Conservation (phyloP, 129 eudicot species). For the Apium graveolens region DNA sequence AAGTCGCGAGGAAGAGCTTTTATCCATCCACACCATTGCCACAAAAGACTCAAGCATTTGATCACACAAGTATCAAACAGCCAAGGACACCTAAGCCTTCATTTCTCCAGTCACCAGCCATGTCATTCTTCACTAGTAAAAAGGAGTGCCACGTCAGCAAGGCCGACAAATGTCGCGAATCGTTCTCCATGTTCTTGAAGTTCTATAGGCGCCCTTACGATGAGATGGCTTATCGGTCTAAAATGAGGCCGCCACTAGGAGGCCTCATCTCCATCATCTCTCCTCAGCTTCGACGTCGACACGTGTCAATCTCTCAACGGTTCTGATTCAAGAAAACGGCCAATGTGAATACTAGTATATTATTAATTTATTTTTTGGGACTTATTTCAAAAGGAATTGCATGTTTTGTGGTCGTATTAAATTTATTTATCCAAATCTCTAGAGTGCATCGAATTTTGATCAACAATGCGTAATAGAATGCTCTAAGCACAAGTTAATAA, state of each 20-base stretch:
- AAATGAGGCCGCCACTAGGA: slow-evolving; percentile 93
- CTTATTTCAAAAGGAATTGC: slow-evolving; percentile 21
- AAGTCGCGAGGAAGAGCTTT: slow-evolving; percentile 39
- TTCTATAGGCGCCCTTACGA: slow-evolving; percentile 85
- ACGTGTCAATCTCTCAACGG: slow-evolving; percentile 88
- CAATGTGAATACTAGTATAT: slow-evolving; percentile 20
- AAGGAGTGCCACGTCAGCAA: slow-evolving; percentile 50
- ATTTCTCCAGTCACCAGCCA: slow-evolving; percentile 73
- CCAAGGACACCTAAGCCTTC: slow-evolving; percentile 89
- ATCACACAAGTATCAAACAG: slow-evolving; percentile 43
- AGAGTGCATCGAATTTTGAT: not conserved
- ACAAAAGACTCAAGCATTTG: slow-evolving; percentile 61
- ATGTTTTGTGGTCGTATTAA: not conserved
- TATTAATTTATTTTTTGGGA: slow-evolving; percentile 16
- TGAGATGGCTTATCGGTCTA: slow-evolving; percentile 85
- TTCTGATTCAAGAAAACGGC: slow-evolving; percentile 27
- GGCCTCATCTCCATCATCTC: slow-evolving; percentile 84
- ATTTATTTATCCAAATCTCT: not conserved
- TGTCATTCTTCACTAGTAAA: slow-evolving; percentile 33
- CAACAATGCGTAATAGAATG: slow-evolving; percentile 22
- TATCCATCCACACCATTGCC: slow-evolving; percentile 86
- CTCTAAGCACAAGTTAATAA: slow-evolving; percentile 69
- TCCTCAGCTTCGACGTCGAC: slow-evolving; percentile 65
- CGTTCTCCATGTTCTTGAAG: slow-evolving; percentile 49
- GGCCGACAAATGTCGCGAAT: slow-evolving; percentile 53